These are phyloP conservation scores for Cryphonectria naterciae DNA, from an alignment of 2,329 filamentous ascomycete species.

Conservation along the genomic window DNA sequence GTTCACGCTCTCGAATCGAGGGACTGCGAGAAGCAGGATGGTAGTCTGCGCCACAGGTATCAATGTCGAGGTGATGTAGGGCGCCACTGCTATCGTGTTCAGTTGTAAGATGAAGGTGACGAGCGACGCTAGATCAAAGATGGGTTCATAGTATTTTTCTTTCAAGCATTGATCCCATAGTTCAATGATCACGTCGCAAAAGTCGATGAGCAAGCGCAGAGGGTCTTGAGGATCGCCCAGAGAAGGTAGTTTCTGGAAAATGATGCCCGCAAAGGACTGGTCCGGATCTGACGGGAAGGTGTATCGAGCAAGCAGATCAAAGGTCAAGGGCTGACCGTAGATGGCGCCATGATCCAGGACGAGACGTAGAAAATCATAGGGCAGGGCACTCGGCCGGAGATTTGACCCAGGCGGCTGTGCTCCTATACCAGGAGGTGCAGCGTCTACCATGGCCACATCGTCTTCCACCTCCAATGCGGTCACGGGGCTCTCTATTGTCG, in stretches of 20 bases:
- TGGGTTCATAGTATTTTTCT: conserved; percentile 65
- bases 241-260: conserved; percentile 68
- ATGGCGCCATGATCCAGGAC: conserved; percentile 65
- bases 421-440: conserved; percentile 1
- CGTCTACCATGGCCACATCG: conserved; percentile 38
- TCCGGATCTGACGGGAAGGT: conserved; percentile 66
- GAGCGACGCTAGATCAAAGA: conserved; percentile 68
- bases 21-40: conserved; percentile 61
- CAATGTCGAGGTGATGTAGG: conserved; percentile 61
- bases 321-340: conserved; percentile 61
- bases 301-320: conserved; percentile 70
- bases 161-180: conserved; percentile 71
- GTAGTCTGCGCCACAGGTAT: conserved; percentile 62
- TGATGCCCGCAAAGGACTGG: conserved; percentile 66
- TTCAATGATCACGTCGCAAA: conserved; percentile 65
- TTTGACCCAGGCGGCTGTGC: conserved; percentile 6
- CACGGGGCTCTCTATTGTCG: conserved; percentile 67
- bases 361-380: conserved; percentile 53
- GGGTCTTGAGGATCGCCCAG: conserved; percentile 55
- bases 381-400: conserved; percentile 32
- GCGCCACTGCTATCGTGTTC: conserved; percentile 62
- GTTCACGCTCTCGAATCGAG: conserved; percentile 54
- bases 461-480: conserved; percentile 60
- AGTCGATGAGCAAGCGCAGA: conserved; percentile 63
- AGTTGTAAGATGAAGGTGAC: conserved; percentile 66